Base-by-base conservation (phyloP, 2,329 filamentous ascomycete genomes). In the Trichoderma citrinoviride region DNA sequence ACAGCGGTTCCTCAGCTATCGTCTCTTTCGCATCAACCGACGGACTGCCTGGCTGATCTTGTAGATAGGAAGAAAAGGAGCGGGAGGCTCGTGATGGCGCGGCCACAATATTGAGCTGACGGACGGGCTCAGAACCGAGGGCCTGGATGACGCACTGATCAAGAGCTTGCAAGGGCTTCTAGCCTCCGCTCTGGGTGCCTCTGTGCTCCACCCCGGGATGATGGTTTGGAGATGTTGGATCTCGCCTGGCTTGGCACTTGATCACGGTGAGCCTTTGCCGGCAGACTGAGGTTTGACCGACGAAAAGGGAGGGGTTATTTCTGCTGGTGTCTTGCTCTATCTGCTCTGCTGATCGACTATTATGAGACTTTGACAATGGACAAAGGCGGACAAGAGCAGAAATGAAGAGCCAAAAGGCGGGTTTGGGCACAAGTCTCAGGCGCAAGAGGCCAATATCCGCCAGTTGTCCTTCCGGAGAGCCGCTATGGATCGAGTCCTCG, bases 111-210 rank as follows among this genome's bases (percentile, higher is more conserved):
- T 62, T 53, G 60, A 46, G 47, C 44, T 62, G 46, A 44, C 58
- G 37, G 33, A 37, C 33, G 33, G 33, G 57, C 46, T 33, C 56
- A 41, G 33, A 43, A 61, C 57, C 40, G 60, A 54, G 60, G 60
- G 49, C 44, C 60, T 62, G 60, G 60, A 37, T 40, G 47, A 40
- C 57, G 46, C 60, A 62, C 60, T 62, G 60, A 46, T 54, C 60
- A 62, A 62, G 49, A 62, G 47, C 33, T 37, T 37, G 33, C 47
- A 62, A 46, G 15, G 33, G 27, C 60, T 44, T 27, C 29, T 53
- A 53, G 58, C 47, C 49, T 62, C 49, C 47, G 60, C 60, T 62
- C 53, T 62, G 58, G n/a, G 23, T 33, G 58, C 58, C 23, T 44
- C 33, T 37, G 3, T 61, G 58, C 47, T 61, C 58, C 58, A 61